Base-by-base conservation (phyloP, 1,139 yeast species). In the Nakaseomyces kungkrabaensis region DNA sequence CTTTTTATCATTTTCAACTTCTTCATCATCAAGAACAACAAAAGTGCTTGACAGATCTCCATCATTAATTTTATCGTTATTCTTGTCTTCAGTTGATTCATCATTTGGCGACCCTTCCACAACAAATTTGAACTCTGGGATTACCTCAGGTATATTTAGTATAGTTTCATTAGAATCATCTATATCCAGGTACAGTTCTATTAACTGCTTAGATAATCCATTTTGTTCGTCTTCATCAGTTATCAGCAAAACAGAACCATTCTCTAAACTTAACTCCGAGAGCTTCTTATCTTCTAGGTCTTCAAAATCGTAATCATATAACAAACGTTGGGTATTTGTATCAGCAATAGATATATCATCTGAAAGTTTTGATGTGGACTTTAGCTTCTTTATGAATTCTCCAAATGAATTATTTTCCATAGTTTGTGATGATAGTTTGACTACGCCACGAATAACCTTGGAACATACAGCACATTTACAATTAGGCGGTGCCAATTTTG, bases 291-390 rank as follows among this genome's bases (percentile, higher is more conserved):
- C 72, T 8, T 75, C 59, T 60, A 90, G 83, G 61, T 90, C 97
- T 49, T 88, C 96, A 66, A 87, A 88, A 61, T 94, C 99, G 48
- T 75, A 75, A 67, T 94, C 98, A 60, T 87, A 88, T 9, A 94
- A 68, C 53, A 92, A 72, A 55, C 76, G 77, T 36, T 82, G 79
- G 25, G 75, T 69, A 3, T 77, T 79, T 31, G 82, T 73, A 38
- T 85, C 77, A 26, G 85, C 67, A 0, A 92, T 71, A 5, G 85
- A 73, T 1, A 88, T 71, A 51, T 84, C 95, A 25, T 81, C 86
- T 4, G 76, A 74, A 62, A 80, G 88, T 0, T 72, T 73, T 59
- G 83, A 81, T 47, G 72, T 71, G 1, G 60, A 60, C 27, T 72
- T 66, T 3, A 87, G 61, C 5, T 68, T 55, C 1, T 73, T 70